These are phyloP conservation scores for Eimeria necatrix DNA, from an alignment of 169 alveolate genomes.

Conservation along the genomic window DNA sequence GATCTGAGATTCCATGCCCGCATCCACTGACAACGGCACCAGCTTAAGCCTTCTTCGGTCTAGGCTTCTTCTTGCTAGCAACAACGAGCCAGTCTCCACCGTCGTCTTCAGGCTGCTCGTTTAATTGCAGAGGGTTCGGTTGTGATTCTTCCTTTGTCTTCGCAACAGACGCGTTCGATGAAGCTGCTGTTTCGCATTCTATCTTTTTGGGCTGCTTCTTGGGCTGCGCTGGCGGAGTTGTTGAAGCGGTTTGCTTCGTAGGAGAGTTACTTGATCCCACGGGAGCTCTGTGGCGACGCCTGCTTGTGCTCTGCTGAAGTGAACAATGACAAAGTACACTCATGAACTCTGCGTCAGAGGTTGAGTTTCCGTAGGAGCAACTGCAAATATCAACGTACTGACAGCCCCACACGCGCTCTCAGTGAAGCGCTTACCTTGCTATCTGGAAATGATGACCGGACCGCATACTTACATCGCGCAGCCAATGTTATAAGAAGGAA, in stretches of 20 bases:
- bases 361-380: background rate
- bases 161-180: slow-evolving; percentile 34
- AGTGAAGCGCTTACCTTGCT: slow-evolving; percentile 13
- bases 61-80: slow-evolving; percentile 64
- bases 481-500: slow-evolving; percentile 53
- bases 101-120: slow-evolving; percentile 15
- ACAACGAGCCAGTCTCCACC: slow-evolving; percentile 74
- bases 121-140: background rate
- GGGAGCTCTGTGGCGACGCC: slow-evolving; percentile 58
- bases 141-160: background rate
- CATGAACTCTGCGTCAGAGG: background rate
- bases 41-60: slow-evolving; percentile 52
- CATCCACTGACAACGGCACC: background rate
- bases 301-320: slow-evolving; percentile 37
- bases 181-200: slow-evolving; percentile 52
- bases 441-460: slow-evolving; percentile 48
- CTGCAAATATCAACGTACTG: background rate
- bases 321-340: background rate
- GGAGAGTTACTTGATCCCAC: slow-evolving; percentile 21
- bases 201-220: slow-evolving; percentile 22
- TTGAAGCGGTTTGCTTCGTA: slow-evolving; percentile 26
- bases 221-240: background rate
- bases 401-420: background rate
- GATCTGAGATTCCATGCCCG: background rate
- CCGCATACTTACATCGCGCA: slow-evolving; percentile 63